These are phyloP conservation scores for Calocybe indica DNA, from an alignment of 768 basidiomycete species.

Conservation along the genomic window DNA sequence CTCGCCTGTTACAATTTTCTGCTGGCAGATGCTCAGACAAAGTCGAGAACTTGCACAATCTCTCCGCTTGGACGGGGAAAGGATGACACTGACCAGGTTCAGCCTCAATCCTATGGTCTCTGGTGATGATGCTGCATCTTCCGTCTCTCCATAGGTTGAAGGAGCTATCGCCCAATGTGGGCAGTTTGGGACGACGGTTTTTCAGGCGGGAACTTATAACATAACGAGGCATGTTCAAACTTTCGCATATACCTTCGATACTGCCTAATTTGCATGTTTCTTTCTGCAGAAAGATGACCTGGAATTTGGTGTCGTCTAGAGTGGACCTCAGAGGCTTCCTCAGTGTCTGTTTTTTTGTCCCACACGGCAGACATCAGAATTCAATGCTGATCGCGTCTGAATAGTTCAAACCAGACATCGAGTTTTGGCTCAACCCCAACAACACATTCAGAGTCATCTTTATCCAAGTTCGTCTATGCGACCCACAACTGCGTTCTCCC, in stretches of 20 bases:
- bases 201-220: slow-evolving; percentile 40
- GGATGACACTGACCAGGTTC: slow-evolving; percentile 35
- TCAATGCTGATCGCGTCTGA: neutral
- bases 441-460: slow-evolving; percentile 58
- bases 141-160: slow-evolving; percentile 29
- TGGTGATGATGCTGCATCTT: neutral
- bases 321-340: slow-evolving; percentile 41
- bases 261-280: neutral
- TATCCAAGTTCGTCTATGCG: slow-evolving; percentile 36
- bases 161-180: slow-evolving; percentile 44
- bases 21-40: no score
- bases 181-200: slow-evolving; percentile 36
- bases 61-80: slow-evolving; percentile 29
- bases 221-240: slow-evolving; percentile 37
- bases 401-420: slow-evolving; percentile 47
- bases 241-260: neutral
- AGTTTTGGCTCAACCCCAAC: slow-evolving; percentile 47
- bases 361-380: neutral
- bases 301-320: slow-evolving; percentile 38
- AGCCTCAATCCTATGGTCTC: neutral
- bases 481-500: neutral
- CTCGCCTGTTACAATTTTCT: no score
- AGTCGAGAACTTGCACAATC: slow-evolving; percentile 13
- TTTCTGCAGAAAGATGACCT: slow-evolving; percentile 42
- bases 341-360: slow-evolving; percentile 24